These are phyloP conservation scores for Trichoderma sp. DNA, from an alignment of 2,329 filamentous ascomycete species.

Conservation along the genomic window DNA sequence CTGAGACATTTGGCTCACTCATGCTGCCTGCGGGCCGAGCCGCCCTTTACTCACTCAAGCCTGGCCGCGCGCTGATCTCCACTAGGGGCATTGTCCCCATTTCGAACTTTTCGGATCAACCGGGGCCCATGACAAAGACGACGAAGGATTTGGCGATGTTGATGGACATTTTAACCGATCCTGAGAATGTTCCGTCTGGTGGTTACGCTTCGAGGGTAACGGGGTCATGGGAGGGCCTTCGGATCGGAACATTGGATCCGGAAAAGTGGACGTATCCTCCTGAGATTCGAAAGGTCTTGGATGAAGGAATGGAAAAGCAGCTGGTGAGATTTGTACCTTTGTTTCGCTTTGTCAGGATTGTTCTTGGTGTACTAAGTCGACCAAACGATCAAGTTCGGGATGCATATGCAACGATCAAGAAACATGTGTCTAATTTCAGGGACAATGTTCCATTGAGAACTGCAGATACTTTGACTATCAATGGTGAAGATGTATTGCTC, in stretches of 20 bases:
- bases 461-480: neutral
- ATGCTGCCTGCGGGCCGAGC: constrained; percentile 21
- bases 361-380: neutral
- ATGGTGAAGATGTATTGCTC: neutral
- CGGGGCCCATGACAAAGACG: constrained; percentile 22
- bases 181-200: neutral
- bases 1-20: constrained; percentile 54
- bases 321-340: neutral
- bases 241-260: constrained; percentile 22
- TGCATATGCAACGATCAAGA: constrained; percentile 10
- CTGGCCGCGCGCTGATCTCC: constrained; percentile 17
- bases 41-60: constrained; percentile 23
- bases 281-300: neutral
- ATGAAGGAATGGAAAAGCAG: constrained; percentile 7
- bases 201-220: constrained; percentile 15
- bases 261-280: constrained; percentile 19
- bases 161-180: constrained; percentile 18
- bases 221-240: constrained; percentile 21
- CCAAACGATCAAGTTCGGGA: neutral
- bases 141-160: constrained; percentile 21
- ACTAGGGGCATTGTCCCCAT: constrained; percentile 18
- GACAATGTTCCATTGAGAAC: neutral
- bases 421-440: neutral
- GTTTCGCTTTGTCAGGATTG: neutral
- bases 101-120: constrained; percentile 8